Conservation (phyloP, 2,329 filamentous ascomycete species). For the Venturia pyrina region DNA sequence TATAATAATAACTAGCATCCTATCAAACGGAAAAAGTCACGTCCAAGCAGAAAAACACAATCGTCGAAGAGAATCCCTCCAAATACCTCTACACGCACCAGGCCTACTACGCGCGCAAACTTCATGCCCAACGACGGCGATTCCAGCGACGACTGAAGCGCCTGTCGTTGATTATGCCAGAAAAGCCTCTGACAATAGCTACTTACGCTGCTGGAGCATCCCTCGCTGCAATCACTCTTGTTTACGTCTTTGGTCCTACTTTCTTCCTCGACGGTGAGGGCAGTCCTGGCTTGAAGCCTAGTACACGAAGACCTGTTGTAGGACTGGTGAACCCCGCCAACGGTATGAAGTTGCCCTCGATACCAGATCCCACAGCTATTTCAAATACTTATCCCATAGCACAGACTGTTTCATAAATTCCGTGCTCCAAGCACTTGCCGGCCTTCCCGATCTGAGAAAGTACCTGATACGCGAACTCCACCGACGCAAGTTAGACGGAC, state of each 20-base stretch:
- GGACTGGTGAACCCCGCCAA: slow-evolving; percentile 85
- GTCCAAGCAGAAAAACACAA: background rate
- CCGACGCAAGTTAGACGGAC: slow-evolving; percentile 68
- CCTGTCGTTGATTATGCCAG: slow-evolving; percentile 51
- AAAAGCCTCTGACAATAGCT: slow-evolving; percentile 63
- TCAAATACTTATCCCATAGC: background rate
- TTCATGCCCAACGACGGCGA: slow-evolving; percentile 5
- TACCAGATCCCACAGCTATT: background rate
- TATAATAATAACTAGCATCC: background rate
- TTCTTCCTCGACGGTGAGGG: slow-evolving; percentile 85
- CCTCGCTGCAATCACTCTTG: slow-evolving; percentile 83
- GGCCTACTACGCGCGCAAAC: background rate
- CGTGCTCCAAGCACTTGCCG: slow-evolving; percentile 84
- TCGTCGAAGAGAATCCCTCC: background rate
- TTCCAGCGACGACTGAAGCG: slow-evolving; percentile 1
- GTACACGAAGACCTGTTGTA: slow-evolving; percentile 33
- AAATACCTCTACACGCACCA: background rate
- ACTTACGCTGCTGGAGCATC: slow-evolving; percentile 94
- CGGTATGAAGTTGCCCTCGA: slow-evolving; percentile 26
- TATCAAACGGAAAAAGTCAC: background rate
- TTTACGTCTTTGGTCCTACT: slow-evolving; percentile 97
- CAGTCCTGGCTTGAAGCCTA: slow-evolving; percentile 44
- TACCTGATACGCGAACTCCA: slow-evolving; percentile 91
- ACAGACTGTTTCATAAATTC: slow-evolving; percentile 67
- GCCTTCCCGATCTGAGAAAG: slow-evolving; percentile 75